Evolutionary conservation across 495 filamentous ascomycete genomes (phyloP).

Genomic region (Astrothelium macrocarpum): DNA sequence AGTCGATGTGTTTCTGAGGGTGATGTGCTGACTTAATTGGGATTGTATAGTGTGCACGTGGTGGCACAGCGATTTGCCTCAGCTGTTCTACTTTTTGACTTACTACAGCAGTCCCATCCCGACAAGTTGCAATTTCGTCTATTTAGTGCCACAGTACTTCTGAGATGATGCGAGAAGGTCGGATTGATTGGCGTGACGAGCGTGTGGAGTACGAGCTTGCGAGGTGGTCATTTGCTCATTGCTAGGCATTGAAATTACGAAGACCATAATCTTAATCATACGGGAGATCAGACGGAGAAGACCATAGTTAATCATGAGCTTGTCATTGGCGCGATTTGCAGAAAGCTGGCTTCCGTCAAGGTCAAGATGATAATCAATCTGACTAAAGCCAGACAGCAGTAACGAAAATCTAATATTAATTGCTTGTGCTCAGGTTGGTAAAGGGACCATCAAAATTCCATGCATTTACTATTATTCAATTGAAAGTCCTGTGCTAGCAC

Average conservation of each 20-base stretch:
- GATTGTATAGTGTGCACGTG: conserved; percentile 39
- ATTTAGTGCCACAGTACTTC: conserved; percentile 24
- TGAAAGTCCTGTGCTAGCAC: neutral
- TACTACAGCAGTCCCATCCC: conserved; percentile 31
- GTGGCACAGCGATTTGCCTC: conserved; percentile 46
- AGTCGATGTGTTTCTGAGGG: too few species aligned
- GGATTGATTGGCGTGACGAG: neutral
- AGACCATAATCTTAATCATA: too few species aligned
- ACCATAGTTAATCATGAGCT: too few species aligned
- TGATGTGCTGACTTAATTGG: conserved; percentile 7
- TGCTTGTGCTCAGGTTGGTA: too few species aligned
- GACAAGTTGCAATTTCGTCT: conserved; percentile 38
- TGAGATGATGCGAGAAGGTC: neutral
- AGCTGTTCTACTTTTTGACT: conserved; percentile 41
- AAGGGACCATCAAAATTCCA: too few species aligned
- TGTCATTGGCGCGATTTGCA: neutral
- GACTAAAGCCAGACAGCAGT: too few species aligned
- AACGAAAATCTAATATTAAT: too few species aligned
- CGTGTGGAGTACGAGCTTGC: neutral
- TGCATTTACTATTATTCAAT: too few species aligned
- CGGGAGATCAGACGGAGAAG: too few species aligned
- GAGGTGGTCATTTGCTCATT: too few species aligned
- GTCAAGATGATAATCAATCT: too few species aligned
- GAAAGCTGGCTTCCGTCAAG: neutral
- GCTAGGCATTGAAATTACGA: too few species aligned